Percentiles rank a stretch among this genome's conserved stretches.
These are phyloP conservation scores for Ogataea ganodermae DNA, from an alignment of 805 yeast genomes.

Conservation along the genomic window DNA sequence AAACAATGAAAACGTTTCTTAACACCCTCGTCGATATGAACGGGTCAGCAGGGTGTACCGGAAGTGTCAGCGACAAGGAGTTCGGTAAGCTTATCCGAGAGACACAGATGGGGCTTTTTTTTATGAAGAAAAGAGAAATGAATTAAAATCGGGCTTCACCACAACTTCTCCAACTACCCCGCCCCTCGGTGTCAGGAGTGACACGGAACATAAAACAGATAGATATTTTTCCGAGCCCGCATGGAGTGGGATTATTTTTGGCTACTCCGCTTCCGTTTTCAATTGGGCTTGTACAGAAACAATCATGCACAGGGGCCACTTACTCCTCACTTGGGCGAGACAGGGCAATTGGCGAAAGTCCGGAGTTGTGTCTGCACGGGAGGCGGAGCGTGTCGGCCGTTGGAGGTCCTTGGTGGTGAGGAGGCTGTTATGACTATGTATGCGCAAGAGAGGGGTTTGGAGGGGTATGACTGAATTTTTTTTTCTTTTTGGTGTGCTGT, in stretches of 20 bases:
- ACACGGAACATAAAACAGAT: conserved; percentile 12
- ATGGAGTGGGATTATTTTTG: conserved; percentile 5
- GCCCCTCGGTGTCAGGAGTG: conserved; percentile 11
- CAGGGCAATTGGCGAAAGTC: not conserved
- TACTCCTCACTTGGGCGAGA: conserved; percentile 14
- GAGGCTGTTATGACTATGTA: not conserved
- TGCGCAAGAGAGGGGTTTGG: conserved; percentile 2
- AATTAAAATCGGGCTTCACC: conserved; percentile 4
- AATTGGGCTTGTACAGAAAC: not conserved
- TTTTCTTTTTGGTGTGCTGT: conserved; percentile 6
- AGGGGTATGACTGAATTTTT: conserved; percentile 8
- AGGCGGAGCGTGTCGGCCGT: conserved; percentile 6
- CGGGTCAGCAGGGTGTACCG: conserved; percentile 7
- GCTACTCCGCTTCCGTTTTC: conserved; percentile 13
- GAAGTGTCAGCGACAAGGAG: conserved; percentile 24
- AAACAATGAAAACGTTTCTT: conserved; percentile 34
- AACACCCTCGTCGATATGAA: conserved; percentile 26
- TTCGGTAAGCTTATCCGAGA: conserved; percentile 38
- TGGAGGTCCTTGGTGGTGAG: not conserved
- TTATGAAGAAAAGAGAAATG: conserved; percentile 61
- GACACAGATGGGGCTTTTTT: conserved; percentile 52
- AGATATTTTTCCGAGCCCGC: conserved; percentile 9
- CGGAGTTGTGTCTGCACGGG: conserved; percentile 1
- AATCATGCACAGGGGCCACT: not conserved
- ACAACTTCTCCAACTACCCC: conserved; percentile 2